Base-by-base conservation (phyloP, 805 yeast genomes). In the Cyberlindnera veronae region DNA sequence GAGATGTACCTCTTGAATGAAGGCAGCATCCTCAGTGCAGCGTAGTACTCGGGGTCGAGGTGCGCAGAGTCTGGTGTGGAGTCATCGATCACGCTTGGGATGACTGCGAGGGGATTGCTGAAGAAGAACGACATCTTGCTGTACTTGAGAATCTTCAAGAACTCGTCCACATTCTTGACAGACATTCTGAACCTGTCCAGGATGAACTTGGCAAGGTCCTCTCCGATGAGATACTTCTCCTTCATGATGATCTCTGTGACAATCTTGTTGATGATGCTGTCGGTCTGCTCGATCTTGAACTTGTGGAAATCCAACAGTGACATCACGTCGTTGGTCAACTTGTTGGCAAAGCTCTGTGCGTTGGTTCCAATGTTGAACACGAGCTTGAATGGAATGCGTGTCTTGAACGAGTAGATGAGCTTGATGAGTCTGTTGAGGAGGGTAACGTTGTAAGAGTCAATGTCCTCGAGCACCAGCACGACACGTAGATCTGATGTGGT, bases 11-110 rank as follows among this genome's bases (percentile, higher is more conserved):
- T 33, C 32, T 42, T 50, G 42, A 67, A 67, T 0, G 74, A 66
- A 0, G 68, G 66, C 23, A 68, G 47, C 50, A 55, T 51, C 29
- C 68, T 53, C 2, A 67, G 38, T 2, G 65, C 60, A 4, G 36
- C 32, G 12, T 41, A 34, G 32, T 64, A 51, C 13, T 23, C 38
- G 3, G 43, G 22, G 13, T 36, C 31, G 11, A 55, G 21, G 1
- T 32, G 19, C 3, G n/a, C n/a, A n/a, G n/a, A n/a, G n/a, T 26
- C 22, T 5, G 36, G 3, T 6, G 23, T 24, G 3, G 26, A 22
- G 13, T 39, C 37, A 11, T 36, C 33, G 11, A 45, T 21, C 14
- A 44, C n/a, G 26, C 34, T 29, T 4, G 45, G 46, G 9, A 53
- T 22, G 4, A 46, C 32, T 3, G 45, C 39, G n/a, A 55, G 23